phyloP scores from a whole-genome alignment of 768 basidiomycete species.

The Boletus barrowsii region DNA sequence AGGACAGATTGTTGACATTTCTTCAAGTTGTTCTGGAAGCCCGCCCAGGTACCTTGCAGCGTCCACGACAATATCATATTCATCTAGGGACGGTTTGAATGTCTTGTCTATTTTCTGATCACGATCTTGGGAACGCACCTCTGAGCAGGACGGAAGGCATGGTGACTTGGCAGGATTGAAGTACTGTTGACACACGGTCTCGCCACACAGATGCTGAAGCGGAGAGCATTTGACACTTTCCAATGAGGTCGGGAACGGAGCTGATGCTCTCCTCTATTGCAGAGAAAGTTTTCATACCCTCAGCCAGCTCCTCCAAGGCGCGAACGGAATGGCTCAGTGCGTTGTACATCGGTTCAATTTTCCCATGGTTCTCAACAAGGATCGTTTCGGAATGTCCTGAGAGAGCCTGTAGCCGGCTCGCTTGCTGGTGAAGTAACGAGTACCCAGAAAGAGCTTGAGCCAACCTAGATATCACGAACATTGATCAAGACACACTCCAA shows the following conservation, averaged over 20 bases:
- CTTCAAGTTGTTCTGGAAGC: slow-evolving; percentile 24
- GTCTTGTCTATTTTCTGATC: neutral
- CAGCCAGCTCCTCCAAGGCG: slow-evolving; percentile 38
- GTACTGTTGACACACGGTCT: slow-evolving; percentile 24
- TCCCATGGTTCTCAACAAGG: slow-evolving; percentile 9
- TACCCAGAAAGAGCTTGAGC: slow-evolving; percentile 18
- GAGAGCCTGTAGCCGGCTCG: slow-evolving; percentile 20
- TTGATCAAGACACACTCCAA: neutral
- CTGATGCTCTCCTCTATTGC: slow-evolving; percentile 27
- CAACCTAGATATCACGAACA: slow-evolving; percentile 9
- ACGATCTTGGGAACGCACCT: slow-evolving; percentile 28
- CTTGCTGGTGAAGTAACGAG: slow-evolving; percentile 11
- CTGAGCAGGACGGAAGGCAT: slow-evolving; percentile 35
- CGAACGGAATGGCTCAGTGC: slow-evolving; percentile 19
- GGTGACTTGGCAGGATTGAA: slow-evolving; percentile 16
- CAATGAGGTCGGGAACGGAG: slow-evolving; percentile 23
- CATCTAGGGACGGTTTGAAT: slow-evolving; percentile 29
- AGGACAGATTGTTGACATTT: slow-evolving; percentile 29
- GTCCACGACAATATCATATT: slow-evolving; percentile 30
- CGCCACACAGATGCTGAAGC: slow-evolving; percentile 28
- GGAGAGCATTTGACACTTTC: slow-evolving; percentile 24
- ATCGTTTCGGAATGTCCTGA: slow-evolving; percentile 21
- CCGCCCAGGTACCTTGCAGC: slow-evolving; percentile 24
- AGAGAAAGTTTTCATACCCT: slow-evolving; percentile 34
- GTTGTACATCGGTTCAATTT: slow-evolving; percentile 17